Base-by-base conservation (phyloP, 2,329 filamentous ascomycete species). In the Rutstroemia sp. region DNA sequence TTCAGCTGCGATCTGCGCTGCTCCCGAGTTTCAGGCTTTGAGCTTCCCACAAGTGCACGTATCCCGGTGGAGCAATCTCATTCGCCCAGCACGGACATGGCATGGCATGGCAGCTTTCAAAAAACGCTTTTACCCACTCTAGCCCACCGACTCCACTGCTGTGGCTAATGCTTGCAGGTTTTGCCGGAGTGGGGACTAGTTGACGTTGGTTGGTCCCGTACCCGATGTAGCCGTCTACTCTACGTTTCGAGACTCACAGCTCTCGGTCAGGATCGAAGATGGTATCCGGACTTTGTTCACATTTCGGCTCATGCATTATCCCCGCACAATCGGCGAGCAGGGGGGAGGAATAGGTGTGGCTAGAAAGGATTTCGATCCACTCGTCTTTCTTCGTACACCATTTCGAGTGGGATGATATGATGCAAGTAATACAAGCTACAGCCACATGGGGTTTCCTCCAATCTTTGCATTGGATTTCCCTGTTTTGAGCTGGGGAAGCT, bases 401-500 rank as follows among this genome's bases (percentile, higher is more conserved):
- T 44, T 19, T 21, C 9, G 17, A 44, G 41, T 50, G 25, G 14
- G 37, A 49, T 50, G 23, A 12, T n/a, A 27, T 54, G 51, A 54
- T 54, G 34, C 44, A 54, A 48, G 51, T 48, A 21, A 34, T 27
- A 52, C 44, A 16, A 52, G 38, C 25, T 51, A 38, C 23, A 55
- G 46, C 25, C 19, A 55, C 44, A n/a, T 47, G 19, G 7, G 12
- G 14, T 27, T 47, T 16, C 25, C 17, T 55, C 46, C 19, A 51
- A 25, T 51, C 17, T 45, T 19, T 50, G 38, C 19, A 17, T 42
- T 51, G 12, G 44, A 19, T 10, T 55, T 55, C 53, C 53, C 25
- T 56, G 53, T 37, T 56, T 34, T 50, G 19, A 10, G 17, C 45
- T 17, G 39, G 38, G 53, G 27, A 55, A 51, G 53, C 53, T 27